Evolutionary conservation across 2,329 filamentous ascomycete genomes (phyloP).

Genomic region (Pestalotiopsis sp.): DNA sequence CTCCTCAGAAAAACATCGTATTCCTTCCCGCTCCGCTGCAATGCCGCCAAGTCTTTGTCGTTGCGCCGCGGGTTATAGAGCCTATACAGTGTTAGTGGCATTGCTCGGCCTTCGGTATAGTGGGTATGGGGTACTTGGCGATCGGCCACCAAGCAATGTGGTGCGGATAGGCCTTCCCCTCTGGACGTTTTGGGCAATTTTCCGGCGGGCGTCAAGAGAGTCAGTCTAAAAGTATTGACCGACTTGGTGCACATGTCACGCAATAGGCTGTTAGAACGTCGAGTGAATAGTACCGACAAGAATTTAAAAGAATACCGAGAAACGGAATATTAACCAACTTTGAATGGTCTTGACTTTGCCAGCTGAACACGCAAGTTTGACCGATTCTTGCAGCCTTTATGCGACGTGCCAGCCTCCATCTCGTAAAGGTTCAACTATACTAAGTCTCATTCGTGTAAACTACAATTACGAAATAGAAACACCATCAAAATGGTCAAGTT

Average conservation of each 20-base stretch:
- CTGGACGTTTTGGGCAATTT: background rate
- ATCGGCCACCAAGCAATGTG: background rate
- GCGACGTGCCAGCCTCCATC: no score
- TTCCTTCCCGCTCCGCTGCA: no score
- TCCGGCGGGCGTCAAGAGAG: background rate
- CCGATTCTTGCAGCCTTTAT: no score
- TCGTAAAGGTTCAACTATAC: no score
- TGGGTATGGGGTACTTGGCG: background rate
- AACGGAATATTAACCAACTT: no score
- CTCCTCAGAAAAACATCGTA: no score
- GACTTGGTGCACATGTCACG: background rate
- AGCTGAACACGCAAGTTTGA: no score
- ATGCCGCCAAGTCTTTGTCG: no score
- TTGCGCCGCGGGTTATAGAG: no score
- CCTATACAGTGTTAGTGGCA: background rate
- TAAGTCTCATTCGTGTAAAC: background rate
- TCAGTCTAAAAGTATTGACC: background rate
- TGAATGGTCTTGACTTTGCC: no score
- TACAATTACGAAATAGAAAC: background rate
- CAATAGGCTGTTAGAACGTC: background rate
- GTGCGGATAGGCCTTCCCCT: background rate
- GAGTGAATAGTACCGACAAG: no score
- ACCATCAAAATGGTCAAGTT: background rate
- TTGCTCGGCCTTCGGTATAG: slow-evolving; percentile 1
- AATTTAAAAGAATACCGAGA: no score